A percentile compares a stretch with the other conserved stretches of the same genome.
phyloP scores from a whole-genome alignment of 371 early-diverging fungal species.

The Mucor saturninus region DNA sequence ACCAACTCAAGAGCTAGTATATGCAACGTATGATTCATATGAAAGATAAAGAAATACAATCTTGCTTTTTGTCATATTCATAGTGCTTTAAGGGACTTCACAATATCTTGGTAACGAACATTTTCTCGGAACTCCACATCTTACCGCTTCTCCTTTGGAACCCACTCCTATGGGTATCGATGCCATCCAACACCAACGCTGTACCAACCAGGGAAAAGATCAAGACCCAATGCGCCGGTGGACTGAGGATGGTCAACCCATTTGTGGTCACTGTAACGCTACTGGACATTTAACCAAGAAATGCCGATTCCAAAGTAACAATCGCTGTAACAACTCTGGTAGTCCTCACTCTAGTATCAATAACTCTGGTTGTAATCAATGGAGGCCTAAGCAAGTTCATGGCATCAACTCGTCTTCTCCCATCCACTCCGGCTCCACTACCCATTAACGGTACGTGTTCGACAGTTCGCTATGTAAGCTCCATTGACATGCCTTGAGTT shows the following conservation, averaged over 20 bases:
- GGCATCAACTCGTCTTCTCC: neutral
- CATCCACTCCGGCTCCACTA: neutral
- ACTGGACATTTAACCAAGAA: constrained; percentile 15
- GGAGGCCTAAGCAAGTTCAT: neutral
- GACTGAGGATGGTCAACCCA: constrained; percentile 1
- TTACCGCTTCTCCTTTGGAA: neutral
- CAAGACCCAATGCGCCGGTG: constrained; percentile 7
- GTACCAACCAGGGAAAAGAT: neutral
- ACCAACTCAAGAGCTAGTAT: too few species aligned
- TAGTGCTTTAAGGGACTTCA: too few species aligned
- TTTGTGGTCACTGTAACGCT: constrained; percentile 9
- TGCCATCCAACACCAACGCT: constrained; percentile 1
- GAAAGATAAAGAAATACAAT: too few species aligned
- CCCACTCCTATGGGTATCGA: constrained; percentile 6
- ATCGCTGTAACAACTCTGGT: too few species aligned
- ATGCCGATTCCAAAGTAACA: neutral
- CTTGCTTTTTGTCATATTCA: too few species aligned
- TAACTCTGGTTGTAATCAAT: too few species aligned
- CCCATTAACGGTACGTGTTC: too few species aligned
- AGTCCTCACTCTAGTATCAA: too few species aligned
- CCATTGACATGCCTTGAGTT: neutral
- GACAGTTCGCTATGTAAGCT: neutral
- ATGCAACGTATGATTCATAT: too few species aligned
- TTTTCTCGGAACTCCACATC: neutral
- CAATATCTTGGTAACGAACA: too few species aligned